Evolutionary conservation across 768 basidiomycete genomes (phyloP), one percentile per base, ranked within the genome.

Genomic region (Rhizopogon roseolus): DNA sequence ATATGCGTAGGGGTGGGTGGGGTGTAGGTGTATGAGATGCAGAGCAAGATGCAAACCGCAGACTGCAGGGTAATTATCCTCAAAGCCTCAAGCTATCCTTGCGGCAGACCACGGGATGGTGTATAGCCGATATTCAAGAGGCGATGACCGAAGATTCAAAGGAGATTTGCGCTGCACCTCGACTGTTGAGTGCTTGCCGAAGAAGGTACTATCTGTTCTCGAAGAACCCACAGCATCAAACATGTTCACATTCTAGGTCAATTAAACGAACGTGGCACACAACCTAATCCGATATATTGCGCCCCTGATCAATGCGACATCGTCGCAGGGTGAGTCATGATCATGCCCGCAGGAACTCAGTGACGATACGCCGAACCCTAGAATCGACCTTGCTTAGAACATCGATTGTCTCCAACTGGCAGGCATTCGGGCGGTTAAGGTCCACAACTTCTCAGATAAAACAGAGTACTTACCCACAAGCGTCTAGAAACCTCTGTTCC

Each of bases 381-480:
- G 22, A 39, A 28, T 63, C 62, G 19, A 60, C 40, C 19, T 56
- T 42, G 25, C 56, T 55, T 43, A 66, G 49, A 28, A 61, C 29
- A 1, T 52, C 52, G 13, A 59, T 59, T 1, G 61, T 67, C 34
- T 67, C 65, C 29, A 14, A 46, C 45, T 34, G 32, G 7, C 8
- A 2, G 29, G 13, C 13, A 32, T 46, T 17, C 32, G 13, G 6
- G 32, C 32, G 29, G 32, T 13, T 9, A 6, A 46, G 17, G 29
- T 45, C 29, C 29, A 32, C 17, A 45, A 19, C 17, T 36, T 13
- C 6, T 46, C 13, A 34, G 5, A 46, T 34, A 4, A 54, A 19
- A 29, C 5, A 13, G 37, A 37, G 6, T 3, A 63, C 65, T 51
- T 29, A 75, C 73, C 74, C 72, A 74, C 36, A 73, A 19, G 44